These are phyloP conservation scores for Lachnellula suecica DNA, from an alignment of 2,329 filamentous ascomycete species.

Conservation along the genomic window DNA sequence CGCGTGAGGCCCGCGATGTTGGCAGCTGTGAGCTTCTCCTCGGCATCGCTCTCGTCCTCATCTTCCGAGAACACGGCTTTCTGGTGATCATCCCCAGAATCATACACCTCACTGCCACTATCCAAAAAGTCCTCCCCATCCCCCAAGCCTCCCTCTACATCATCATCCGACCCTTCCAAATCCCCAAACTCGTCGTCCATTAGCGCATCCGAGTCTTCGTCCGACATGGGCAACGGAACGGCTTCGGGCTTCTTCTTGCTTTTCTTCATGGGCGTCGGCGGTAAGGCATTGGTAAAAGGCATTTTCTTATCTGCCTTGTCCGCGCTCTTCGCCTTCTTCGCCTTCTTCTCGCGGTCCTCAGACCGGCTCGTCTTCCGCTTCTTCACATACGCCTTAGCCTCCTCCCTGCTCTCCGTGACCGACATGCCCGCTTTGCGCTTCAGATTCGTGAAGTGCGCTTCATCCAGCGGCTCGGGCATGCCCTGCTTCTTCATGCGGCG, in stretches of 20 bases:
- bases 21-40: conserved; percentile 89
- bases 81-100: conserved; percentile 54
- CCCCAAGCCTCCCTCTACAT: conserved; percentile 38
- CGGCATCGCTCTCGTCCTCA: conserved; percentile 81
- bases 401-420: conserved; percentile 53
- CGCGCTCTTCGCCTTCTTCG: conserved; percentile 42
- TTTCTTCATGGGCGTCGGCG: conserved; percentile 34
- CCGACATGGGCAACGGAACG: conserved; percentile 40
- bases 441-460: conserved; percentile 71
- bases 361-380: conserved; percentile 62
- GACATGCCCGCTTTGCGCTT: conserved; percentile 83
- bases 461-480: conserved; percentile 77
- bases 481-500: conserved; percentile 97
- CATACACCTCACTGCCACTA: conserved; percentile 38
- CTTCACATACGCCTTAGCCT: conserved; percentile 43
- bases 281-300: conserved; percentile 36
- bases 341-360: conserved; percentile 46
- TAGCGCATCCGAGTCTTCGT: conserved; percentile 44
- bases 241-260: conserved; percentile 38
- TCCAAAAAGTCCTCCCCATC: conserved; percentile 61
- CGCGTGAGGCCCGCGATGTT: conserved; percentile 92
- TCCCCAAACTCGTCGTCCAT: conserved; percentile 44
- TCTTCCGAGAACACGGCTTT: conserved; percentile 91
- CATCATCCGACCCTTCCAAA: conserved; percentile 31
- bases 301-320: conserved; percentile 31